Percentiles rank a stretch among this genome's conserved stretches.
Evolutionary conservation across 2,329 filamentous ascomycete species (phyloP).

Genomic region (Aureobasidium mangrovei): DNA sequence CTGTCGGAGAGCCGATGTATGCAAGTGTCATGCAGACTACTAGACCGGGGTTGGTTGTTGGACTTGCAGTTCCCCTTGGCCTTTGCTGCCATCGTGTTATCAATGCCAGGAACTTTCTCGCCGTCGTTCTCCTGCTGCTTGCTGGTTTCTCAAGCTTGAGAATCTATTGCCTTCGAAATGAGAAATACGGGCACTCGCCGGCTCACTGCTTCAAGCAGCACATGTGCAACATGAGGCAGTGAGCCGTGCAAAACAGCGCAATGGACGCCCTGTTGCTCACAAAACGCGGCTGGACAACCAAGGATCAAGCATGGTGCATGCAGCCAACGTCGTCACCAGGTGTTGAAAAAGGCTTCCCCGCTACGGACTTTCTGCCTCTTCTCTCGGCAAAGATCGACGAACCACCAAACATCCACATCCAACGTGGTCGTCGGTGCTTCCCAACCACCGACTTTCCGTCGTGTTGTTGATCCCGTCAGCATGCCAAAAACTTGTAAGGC

Average conservation of each 20-base stretch:
- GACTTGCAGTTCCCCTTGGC: background rate
- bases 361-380: conserved; percentile 1
- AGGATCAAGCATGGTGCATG: conserved; percentile 7
- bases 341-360: conserved; percentile 10
- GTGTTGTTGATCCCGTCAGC: background rate
- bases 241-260: background rate
- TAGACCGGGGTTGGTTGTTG: background rate
- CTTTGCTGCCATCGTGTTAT: background rate
- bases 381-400: conserved; percentile 5
- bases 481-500: background rate
- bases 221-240: conserved; percentile 1
- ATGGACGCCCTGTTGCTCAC: background rate
- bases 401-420: background rate
- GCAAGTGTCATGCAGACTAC: conserved; percentile 2
- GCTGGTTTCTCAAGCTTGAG: no score
- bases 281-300: background rate
- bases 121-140: no score
- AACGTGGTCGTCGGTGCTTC: background rate
- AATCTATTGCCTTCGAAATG: no score
- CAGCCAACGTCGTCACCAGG: conserved; percentile 7
- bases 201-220: background rate
- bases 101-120: background rate
- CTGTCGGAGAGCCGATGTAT: conserved; percentile 10
- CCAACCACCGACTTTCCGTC: background rate
- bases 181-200: no score